Conservation (phyloP, 371 early-diverging fungal species). For the Quaeritorhiza haematococci region DNA sequence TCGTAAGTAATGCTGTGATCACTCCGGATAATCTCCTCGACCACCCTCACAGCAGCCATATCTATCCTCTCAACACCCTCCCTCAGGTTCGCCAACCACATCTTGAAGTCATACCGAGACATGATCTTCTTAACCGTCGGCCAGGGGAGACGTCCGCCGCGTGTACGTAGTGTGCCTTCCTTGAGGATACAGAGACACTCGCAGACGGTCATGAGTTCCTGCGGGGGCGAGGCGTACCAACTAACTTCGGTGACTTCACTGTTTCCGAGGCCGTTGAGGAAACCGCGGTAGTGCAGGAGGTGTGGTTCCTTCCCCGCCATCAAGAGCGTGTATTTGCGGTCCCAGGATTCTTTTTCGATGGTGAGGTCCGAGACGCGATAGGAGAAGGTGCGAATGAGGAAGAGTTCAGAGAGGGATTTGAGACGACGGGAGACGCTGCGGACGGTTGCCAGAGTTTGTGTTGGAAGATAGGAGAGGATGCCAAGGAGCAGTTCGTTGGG, state of each 20-base stretch:
- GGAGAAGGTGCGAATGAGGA: no score
- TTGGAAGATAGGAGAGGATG: no score
- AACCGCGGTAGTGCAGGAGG: no score
- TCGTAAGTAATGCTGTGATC: slow-evolving; percentile 41
- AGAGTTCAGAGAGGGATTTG: no score
- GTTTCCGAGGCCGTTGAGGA: slow-evolving; percentile 20
- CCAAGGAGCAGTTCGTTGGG: no score
- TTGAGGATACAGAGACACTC: slow-evolving; percentile 40
- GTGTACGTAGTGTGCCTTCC: slow-evolving; percentile 6
- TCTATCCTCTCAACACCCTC: slow-evolving; percentile 29
- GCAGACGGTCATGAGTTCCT: slow-evolving; percentile 40
- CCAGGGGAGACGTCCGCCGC: slow-evolving; percentile 22
- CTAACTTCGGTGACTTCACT: slow-evolving; percentile 31
- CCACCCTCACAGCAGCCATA: slow-evolving; percentile 19
- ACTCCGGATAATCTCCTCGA: slow-evolving; percentile 39
- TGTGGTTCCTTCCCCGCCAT: no score
- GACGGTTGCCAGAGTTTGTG: no score
- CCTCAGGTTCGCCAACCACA: slow-evolving; percentile 32
- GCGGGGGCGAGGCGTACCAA: slow-evolving; percentile 38
- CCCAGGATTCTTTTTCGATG: no score
- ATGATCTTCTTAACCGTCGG: slow-evolving; percentile 29
- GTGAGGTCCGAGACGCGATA: no score
- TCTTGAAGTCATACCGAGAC: slow-evolving; percentile 37
- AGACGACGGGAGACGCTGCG: no score
- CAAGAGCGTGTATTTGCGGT: no score